Conservation (phyloP, 164 flowering plant genomes). For the Nymphaea thermarum region DNA sequence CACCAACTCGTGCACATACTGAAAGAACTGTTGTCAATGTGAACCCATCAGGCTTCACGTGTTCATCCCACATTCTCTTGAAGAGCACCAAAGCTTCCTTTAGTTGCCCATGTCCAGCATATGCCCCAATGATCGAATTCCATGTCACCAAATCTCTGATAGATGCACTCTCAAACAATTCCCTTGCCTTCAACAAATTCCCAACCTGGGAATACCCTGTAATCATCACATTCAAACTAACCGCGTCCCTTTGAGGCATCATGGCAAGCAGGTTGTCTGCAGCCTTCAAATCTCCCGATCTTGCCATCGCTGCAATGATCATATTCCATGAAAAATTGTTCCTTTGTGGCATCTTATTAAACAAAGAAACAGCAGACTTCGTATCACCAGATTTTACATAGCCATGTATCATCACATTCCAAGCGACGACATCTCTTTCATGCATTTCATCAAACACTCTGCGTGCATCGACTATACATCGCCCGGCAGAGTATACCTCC, state of each 20-base stretch:
- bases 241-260: slow-evolving; percentile 8
- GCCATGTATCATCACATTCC: no score
- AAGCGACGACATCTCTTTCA: slow-evolving; percentile 1
- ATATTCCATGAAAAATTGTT: no score
- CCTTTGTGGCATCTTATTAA: no score
- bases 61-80: slow-evolving; percentile 26
- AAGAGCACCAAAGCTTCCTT: slow-evolving; percentile 32
- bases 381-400: no score
- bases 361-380: no score
- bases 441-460: slow-evolving; percentile 25
- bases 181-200: slow-evolving; percentile 30
- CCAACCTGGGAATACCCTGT: slow-evolving; percentile 32
- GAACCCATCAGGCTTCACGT: slow-evolving; percentile 44
- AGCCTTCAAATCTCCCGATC: no score
- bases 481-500: slow-evolving; percentile 19
- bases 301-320: no score
- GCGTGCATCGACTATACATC: slow-evolving; percentile 13
- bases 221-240: slow-evolving; percentile 28
- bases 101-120: slow-evolving; percentile 27
- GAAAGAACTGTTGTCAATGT: slow-evolving; percentile 50
- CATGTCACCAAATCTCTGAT: slow-evolving; percentile 38
- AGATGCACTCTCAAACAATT: slow-evolving; percentile 32
- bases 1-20: slow-evolving; percentile 57
- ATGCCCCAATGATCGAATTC: slow-evolving; percentile 51
- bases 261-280: no score